Evolutionary conservation across 2,329 filamentous ascomycete species (phyloP).

Genomic region (Hypoxylon sp.): DNA sequence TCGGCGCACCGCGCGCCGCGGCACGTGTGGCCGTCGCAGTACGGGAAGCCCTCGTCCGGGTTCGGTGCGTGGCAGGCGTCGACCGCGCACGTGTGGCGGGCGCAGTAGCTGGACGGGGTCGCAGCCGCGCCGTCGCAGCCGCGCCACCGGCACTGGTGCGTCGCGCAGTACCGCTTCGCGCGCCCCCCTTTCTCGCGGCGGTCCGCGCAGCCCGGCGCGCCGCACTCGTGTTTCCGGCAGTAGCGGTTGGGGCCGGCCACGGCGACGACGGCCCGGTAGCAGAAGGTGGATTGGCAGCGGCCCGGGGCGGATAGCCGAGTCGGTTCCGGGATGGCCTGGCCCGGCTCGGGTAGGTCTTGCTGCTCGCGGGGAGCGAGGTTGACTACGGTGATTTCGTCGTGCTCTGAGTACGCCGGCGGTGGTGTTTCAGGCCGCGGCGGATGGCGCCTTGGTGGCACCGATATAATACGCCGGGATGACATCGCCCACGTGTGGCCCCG

Average conservation of each 20-base stretch:
- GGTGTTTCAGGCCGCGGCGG: conserved; percentile 32
- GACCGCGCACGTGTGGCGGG: conserved; percentile 22
- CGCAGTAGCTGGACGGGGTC: conserved; percentile 25
- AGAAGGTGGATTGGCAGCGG: conserved; percentile 36
- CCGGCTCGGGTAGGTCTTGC: background rate
- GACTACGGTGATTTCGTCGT: conserved; percentile 20
- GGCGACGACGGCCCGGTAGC: conserved; percentile 21
- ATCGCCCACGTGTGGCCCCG: conserved; percentile 11
- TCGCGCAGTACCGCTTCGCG: conserved; percentile 21
- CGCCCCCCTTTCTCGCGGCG: conserved; percentile 32
- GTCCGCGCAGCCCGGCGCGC: conserved; percentile 13
- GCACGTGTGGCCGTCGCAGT: conserved; percentile 33
- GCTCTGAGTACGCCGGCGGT: conserved; percentile 36
- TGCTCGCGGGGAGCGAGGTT: conserved; percentile 19
- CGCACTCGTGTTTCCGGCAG: conserved; percentile 37
- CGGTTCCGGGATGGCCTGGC: background rate
- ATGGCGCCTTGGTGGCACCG: conserved; percentile 28
- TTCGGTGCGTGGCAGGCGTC: conserved; percentile 20
- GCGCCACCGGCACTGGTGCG: conserved; percentile 34
- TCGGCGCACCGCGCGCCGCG: conserved; percentile 23
- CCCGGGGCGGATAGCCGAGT: conserved; percentile 12
- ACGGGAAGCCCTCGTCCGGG: conserved; percentile 22
- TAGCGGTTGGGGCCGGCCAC: conserved; percentile 15
- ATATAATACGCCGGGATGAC: conserved; percentile 27
- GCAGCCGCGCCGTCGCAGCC: conserved; percentile 23